A percentile compares a stretch with the other conserved stretches of the same genome.
phyloP scores from a whole-genome alignment of 2,329 filamentous ascomycete genomes.

The Zymoseptoria pseudotritici region DNA sequence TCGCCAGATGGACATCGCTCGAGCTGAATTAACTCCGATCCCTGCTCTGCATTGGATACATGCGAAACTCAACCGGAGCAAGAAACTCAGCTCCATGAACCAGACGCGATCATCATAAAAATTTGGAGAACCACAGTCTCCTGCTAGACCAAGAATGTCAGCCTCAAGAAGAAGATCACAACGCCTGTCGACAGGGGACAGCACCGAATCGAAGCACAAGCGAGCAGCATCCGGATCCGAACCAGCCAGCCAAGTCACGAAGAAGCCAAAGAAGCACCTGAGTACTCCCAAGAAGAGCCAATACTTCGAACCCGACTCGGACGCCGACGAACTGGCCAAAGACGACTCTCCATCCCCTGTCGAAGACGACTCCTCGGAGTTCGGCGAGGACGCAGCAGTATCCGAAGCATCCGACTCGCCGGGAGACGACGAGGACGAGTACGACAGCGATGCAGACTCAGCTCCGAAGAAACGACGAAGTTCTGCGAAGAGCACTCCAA shows the following conservation, averaged over 20 bases:
- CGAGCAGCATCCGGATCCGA: constrained; percentile 17
- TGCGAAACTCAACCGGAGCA: background rate
- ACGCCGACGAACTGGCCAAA: constrained; percentile 29
- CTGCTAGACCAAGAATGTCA: background rate
- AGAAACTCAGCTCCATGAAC: background rate
- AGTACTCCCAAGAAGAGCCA: constrained; percentile 43
- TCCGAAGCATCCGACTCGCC: constrained; percentile 24
- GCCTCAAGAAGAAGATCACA: constrained; percentile 18
- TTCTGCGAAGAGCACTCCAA: constrained; percentile 17
- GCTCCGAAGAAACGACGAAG: constrained; percentile 4
- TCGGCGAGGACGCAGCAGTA: constrained; percentile 33
- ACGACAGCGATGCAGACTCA: constrained; percentile 27
- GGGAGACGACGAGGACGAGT: constrained; percentile 29
- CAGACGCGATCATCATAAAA: background rate
- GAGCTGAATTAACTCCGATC: background rate
- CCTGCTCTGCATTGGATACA: background rate
- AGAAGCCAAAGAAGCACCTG: constrained; percentile 19
- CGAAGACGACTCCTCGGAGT: constrained; percentile 24
- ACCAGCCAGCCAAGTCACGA: constrained; percentile 5
- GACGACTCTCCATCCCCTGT: constrained; percentile 14
- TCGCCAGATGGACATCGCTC: background rate
- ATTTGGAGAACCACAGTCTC: background rate
- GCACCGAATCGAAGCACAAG: constrained; percentile 17
- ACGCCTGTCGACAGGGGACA: constrained; percentile 14
- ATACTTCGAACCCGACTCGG: constrained; percentile 36